Conservation (phyloP, 805 yeast species). For the Nakazawaea pomicola region DNA sequence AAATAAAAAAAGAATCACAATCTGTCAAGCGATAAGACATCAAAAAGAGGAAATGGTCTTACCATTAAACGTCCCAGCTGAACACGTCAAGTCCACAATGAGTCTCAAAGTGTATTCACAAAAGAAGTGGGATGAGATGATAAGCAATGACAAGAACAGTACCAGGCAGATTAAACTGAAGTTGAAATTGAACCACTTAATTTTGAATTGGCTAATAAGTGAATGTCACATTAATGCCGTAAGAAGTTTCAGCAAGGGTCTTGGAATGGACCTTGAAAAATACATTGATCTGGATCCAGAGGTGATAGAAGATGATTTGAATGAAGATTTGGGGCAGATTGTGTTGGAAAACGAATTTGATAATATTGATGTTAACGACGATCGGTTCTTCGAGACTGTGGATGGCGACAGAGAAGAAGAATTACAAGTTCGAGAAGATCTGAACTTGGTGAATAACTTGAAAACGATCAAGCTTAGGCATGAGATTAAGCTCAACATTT, state of each 20-base stretch:
- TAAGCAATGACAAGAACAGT: conserved; percentile 1
- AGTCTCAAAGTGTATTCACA: neutral
- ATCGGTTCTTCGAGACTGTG: conserved; percentile 2
- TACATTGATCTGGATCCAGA: conserved; percentile 26
- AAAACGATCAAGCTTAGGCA: conserved; percentile 48
- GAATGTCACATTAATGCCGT: conserved; percentile 78
- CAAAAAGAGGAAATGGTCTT: neutral
- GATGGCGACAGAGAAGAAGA: no score
- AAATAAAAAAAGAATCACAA: no score
- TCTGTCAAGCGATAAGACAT: no score
- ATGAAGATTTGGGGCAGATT: conserved; percentile 20
- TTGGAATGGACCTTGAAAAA: conserved; percentile 27
- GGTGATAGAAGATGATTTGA: conserved; percentile 21
- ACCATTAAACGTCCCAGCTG: no score
- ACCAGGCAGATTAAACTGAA: conserved; percentile 5
- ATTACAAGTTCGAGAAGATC: no score
- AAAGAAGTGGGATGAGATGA: conserved; percentile 13
- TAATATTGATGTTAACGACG: conserved; percentile 14
- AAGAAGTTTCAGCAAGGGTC: conserved; percentile 52
- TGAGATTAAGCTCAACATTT: conserved; percentile 46
- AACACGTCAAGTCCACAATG: no score
- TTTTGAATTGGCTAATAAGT: conserved; percentile 68
- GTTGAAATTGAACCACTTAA: conserved; percentile 40
- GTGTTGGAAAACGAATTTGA: conserved; percentile 16
- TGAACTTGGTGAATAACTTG: conserved; percentile 34